Percentiles rank a stretch among this genome's conserved stretches.
Conservation (phyloP, 192 early-diverging fungal species). For the Mortierella claussenii region DNA sequence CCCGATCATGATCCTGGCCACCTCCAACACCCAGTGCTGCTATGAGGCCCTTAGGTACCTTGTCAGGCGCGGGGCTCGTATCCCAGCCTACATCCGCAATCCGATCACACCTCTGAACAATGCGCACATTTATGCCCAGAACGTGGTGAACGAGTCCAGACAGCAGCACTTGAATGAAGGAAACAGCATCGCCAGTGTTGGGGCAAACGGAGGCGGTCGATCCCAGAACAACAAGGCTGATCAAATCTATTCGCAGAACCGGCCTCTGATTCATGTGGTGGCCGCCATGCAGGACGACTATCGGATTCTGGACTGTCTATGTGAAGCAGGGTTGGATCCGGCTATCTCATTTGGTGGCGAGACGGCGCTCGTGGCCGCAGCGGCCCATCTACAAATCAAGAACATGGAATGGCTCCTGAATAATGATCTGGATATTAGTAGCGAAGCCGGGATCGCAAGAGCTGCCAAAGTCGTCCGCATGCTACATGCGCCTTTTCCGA, state of each 20-base stretch:
- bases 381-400: constrained; percentile 39
- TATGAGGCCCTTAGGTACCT: constrained; percentile 48
- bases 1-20: constrained; percentile 35
- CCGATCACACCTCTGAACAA: constrained; percentile 39
- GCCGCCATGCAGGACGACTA: constrained; percentile 53
- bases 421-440: constrained; percentile 37
- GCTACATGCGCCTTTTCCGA: constrained; percentile 1
- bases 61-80: constrained; percentile 32
- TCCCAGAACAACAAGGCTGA: not conserved
- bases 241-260: constrained; percentile 12
- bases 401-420: constrained; percentile 48
- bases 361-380: constrained; percentile 32
- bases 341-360: constrained; percentile 37
- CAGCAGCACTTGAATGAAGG: not conserved
- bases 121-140: constrained; percentile 35
- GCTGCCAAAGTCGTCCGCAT: constrained; percentile 28
- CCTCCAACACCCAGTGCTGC: constrained; percentile 48
- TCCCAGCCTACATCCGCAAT: constrained; percentile 40
- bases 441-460: constrained; percentile 9
- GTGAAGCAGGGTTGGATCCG: constrained; percentile 46
- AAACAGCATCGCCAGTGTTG: not conserved
- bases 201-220: not conserved
- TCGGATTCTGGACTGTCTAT: constrained; percentile 41
- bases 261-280: constrained; percentile 42
- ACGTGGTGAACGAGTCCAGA: constrained; percentile 30